Evolutionary conservation across 2,329 filamentous ascomycete species (phyloP).

Genomic region (Arthrobotrys sinensis): DNA sequence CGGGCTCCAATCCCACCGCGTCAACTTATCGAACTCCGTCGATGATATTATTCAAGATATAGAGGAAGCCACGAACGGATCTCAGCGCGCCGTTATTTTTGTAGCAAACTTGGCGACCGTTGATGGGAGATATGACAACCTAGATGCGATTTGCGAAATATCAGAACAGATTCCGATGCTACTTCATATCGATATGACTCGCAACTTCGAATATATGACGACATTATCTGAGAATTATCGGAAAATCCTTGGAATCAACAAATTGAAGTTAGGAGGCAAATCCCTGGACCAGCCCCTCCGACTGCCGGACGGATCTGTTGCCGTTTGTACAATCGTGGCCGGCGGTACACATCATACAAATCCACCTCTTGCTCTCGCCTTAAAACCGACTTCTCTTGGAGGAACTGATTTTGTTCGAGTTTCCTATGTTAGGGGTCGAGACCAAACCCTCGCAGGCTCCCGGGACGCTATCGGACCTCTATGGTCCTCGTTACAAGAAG

Average conservation of each 20-base stretch:
- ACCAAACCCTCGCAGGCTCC: constrained; percentile 40
- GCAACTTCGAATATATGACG: constrained; percentile 50
- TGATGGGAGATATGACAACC: constrained; percentile 24
- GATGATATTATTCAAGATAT: constrained; percentile 16
- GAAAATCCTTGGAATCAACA: constrained; percentile 5
- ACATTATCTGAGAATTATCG: constrained; percentile 19
- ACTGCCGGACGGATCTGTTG: not conserved
- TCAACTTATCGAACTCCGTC: constrained; percentile 8
- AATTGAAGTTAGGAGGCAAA: constrained; percentile 1
- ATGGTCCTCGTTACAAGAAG: constrained; percentile 40
- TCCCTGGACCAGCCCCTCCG: not conserved
- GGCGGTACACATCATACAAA: constrained; percentile 35
- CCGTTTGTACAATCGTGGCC: constrained; percentile 25
- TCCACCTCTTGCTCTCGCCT: constrained; percentile 10
- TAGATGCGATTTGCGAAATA: constrained; percentile 25
- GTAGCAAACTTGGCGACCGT: constrained; percentile 21
- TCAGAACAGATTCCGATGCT: constrained; percentile 25
- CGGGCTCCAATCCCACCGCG: constrained; percentile 22
- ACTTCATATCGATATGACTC: constrained; percentile 43
- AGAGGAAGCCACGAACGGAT: not conserved
- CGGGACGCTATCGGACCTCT: constrained; percentile 35
- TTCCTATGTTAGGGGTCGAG: constrained; percentile 21
- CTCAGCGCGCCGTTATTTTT: constrained; percentile 36
- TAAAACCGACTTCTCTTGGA: constrained; percentile 32
- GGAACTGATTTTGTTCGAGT: constrained; percentile 11